Percentiles rank a stretch among this genome's conserved stretches.
phyloP scores from a whole-genome alignment of 139 green algal genomes.

The Coccomyxa sp. region DNA sequence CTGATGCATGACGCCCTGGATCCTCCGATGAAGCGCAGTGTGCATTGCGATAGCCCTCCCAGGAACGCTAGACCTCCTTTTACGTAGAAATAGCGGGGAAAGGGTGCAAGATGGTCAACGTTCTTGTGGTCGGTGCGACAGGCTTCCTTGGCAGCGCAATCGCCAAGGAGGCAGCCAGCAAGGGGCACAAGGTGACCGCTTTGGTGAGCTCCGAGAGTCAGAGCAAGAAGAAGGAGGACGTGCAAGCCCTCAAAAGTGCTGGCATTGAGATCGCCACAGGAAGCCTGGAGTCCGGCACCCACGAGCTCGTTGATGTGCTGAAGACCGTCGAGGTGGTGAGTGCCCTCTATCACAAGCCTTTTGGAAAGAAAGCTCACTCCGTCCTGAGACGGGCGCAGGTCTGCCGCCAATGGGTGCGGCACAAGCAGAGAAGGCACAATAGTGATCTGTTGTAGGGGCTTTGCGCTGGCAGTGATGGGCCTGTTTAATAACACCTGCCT shows the following conservation, averaged over 20 bases:
- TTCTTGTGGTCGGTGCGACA: background rate
- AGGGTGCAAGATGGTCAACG: background rate
- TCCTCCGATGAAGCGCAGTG: too few species aligned
- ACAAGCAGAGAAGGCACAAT: too few species aligned
- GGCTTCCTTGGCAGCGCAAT: background rate
- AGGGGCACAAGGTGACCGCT: background rate
- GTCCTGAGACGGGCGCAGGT: too few species aligned
- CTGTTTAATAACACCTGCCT: too few species aligned
- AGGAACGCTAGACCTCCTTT: too few species aligned
- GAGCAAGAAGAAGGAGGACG: background rate
- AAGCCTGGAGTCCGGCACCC: background rate
- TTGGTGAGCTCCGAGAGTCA: background rate
- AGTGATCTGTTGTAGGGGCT: too few species aligned
- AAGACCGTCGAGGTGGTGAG: slow-evolving; percentile 1
- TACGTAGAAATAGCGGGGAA: too few species aligned
- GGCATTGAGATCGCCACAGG: background rate
- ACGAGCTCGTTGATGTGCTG: background rate
- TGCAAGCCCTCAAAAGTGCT: background rate
- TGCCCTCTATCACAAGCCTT: background rate
- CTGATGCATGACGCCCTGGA: too few species aligned
- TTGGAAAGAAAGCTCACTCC: too few species aligned
- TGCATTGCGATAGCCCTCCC: too few species aligned
- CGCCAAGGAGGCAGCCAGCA: background rate
- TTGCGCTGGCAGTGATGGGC: too few species aligned
- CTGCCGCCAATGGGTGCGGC: background rate